Evolutionary conservation across 2,329 filamentous ascomycete species (phyloP).

Genomic region (Aspergillus caelatus): DNA sequence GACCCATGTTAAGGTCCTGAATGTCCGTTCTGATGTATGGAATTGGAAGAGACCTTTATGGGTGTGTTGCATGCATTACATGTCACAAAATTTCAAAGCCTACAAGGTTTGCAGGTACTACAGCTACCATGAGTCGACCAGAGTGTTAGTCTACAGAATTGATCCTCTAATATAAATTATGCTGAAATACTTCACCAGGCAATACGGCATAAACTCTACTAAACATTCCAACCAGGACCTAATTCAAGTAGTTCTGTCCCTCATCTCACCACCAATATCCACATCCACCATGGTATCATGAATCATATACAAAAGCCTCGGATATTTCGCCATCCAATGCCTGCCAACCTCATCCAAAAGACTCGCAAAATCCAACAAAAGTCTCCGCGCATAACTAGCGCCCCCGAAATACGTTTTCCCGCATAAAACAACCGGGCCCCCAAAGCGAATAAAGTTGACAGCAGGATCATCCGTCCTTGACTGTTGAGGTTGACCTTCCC

Average conservation of each 20-base stretch:
- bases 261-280: background rate
- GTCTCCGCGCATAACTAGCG: background rate
- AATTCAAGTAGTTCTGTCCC: background rate
- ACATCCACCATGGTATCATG: conserved; percentile 2
- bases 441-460: background rate
- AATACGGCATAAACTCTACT: background rate
- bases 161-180: background rate
- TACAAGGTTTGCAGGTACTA: no score
- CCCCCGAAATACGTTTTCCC: background rate
- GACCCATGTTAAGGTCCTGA: no score
- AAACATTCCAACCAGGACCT: background rate
- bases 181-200: background rate
- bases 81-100: no score
- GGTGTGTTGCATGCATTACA: no score
- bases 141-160: no score
- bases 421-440: background rate
- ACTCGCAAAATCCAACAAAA: background rate
- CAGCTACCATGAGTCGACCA: no score
- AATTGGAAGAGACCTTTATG: no score
- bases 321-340: background rate
- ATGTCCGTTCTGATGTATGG: no score
- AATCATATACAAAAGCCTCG: background rate
- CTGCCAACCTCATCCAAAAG: background rate
- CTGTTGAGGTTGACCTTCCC: background rate
- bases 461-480: background rate